Evolutionary conservation across 306 rosid genomes (phyloP).

Genomic region (Cicer cuneatum): DNA sequence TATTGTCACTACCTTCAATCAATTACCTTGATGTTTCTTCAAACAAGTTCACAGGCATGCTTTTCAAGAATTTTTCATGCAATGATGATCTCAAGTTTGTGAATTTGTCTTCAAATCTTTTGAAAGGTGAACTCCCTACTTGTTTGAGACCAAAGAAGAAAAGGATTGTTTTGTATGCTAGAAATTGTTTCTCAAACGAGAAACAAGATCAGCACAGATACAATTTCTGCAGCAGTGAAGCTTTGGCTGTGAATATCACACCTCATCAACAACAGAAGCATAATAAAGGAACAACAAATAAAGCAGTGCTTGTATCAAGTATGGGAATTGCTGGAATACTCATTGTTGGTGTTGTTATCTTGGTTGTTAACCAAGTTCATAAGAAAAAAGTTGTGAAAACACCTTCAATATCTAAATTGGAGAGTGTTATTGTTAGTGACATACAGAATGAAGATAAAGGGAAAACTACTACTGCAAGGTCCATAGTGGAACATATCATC

Average conservation of each 20-base stretch:
- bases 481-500: slow-evolving; percentile 46
- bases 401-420: slow-evolving; percentile 37
- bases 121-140: slow-evolving; percentile 76
- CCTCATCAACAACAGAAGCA: slow-evolving; percentile 51
- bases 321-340: slow-evolving; percentile 60
- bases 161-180: slow-evolving; percentile 51
- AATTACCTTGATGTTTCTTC: slow-evolving; percentile 73
- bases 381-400: slow-evolving; percentile 45
- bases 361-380: slow-evolving; percentile 52
- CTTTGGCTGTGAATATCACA: slow-evolving; percentile 75
- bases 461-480: slow-evolving; percentile 43
- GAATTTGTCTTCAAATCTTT: slow-evolving; percentile 78
- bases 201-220: slow-evolving; percentile 60
- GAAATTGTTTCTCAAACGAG: slow-evolving; percentile 70
- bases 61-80: slow-evolving; percentile 66
- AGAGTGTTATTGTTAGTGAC: slow-evolving; percentile 36
- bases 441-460: slow-evolving; percentile 37
- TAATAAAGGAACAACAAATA: slow-evolving; percentile 41
- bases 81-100: slow-evolving; percentile 70
- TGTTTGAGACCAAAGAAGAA: slow-evolving; percentile 60
- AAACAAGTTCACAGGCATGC: slow-evolving; percentile 81
- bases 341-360: slow-evolving; percentile 63
- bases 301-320: slow-evolving; percentile 59
- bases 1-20: slow-evolving; percentile 74
- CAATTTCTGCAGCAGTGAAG: slow-evolving; percentile 74